phyloP scores from a whole-genome alignment of 441 rosid genomes.

The Gossypium lobatum region DNA sequence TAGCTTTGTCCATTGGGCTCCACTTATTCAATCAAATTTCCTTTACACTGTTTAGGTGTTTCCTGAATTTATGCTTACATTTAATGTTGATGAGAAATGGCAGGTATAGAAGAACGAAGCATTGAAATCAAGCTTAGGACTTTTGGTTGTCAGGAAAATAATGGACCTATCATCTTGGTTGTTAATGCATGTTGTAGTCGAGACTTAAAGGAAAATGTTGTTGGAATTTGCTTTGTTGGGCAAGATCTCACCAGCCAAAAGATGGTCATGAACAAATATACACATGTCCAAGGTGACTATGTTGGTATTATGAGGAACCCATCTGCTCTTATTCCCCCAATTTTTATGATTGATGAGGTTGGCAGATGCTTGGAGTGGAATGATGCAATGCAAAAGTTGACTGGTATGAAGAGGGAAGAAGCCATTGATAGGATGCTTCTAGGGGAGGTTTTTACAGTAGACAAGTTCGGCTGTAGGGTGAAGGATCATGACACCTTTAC shows the following conservation, averaged over 20 bases:
- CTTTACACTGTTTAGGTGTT: background rate
- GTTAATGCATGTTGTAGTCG: conserved; percentile 77
- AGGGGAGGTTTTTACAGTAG: conserved; percentile 69
- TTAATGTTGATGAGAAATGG: conserved; percentile 10
- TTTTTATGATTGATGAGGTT: conserved; percentile 58
- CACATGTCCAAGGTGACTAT: conserved; percentile 65
- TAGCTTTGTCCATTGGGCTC: background rate
- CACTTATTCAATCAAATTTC: background rate
- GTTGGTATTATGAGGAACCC: conserved; percentile 61
- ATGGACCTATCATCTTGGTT: conserved; percentile 46
- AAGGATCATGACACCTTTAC: conserved; percentile 66
- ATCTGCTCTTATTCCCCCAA: conserved; percentile 73
- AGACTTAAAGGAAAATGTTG: conserved; percentile 45
- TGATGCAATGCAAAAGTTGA: conserved; percentile 68
- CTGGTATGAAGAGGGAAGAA: conserved; percentile 74
- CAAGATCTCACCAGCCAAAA: conserved; percentile 77
- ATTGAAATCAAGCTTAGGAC: conserved; percentile 62
- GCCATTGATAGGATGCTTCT: conserved; percentile 52
- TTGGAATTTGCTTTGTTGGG: conserved; percentile 76
- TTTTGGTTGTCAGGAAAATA: conserved; percentile 38
- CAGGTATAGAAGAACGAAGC: conserved; percentile 68
- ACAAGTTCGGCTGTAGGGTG: conserved; percentile 52
- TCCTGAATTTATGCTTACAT: background rate
- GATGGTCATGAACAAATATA: conserved; percentile 44
- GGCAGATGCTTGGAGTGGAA: conserved; percentile 85